These are phyloP conservation scores for Mariannaea elegans DNA, from an alignment of 2,329 filamentous ascomycete genomes.

Conservation along the genomic window DNA sequence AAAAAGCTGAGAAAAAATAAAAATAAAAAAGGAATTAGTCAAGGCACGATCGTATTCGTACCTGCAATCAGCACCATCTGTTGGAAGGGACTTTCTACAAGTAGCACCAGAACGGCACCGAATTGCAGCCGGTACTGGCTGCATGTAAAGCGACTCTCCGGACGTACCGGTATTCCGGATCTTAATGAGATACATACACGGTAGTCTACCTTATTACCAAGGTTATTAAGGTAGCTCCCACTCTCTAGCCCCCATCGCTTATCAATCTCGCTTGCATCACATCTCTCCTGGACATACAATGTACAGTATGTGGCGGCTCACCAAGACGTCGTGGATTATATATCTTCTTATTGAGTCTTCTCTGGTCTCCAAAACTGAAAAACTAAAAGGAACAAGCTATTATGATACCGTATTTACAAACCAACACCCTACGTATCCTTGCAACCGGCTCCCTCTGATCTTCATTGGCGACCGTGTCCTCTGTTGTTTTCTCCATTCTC, in stretches of 20 bases:
- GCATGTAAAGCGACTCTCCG: no score
- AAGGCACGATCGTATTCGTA: conserved; percentile 37
- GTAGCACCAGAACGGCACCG: no score
- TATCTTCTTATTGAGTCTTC: conserved; percentile 34
- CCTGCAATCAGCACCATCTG: conserved; percentile 19
- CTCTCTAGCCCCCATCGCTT: background rate
- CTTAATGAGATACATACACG: no score
- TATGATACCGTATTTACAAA: conserved; percentile 40
- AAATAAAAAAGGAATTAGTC: conserved; percentile 8
- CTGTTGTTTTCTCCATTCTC: background rate
- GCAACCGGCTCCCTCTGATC: conserved; percentile 14
- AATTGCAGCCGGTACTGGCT: no score
- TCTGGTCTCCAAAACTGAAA: conserved; percentile 39
- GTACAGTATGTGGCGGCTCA: background rate
- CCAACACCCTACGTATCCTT: conserved; percentile 12
- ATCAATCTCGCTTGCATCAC: background rate
- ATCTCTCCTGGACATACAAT: no score
- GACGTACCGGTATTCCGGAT: no score
- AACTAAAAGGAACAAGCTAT: conserved; percentile 34
- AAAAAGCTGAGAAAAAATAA: background rate
- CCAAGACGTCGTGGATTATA: conserved; percentile 14
- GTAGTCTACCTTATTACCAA: no score
- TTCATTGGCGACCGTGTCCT: conserved; percentile 8
- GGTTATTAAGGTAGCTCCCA: background rate
- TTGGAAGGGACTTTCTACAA: no score